Percentiles rank a stretch among this genome's conserved stretches.
Conservation (phyloP, 805 yeast species). For the Cyberlindnera euphorbiiphila region DNA sequence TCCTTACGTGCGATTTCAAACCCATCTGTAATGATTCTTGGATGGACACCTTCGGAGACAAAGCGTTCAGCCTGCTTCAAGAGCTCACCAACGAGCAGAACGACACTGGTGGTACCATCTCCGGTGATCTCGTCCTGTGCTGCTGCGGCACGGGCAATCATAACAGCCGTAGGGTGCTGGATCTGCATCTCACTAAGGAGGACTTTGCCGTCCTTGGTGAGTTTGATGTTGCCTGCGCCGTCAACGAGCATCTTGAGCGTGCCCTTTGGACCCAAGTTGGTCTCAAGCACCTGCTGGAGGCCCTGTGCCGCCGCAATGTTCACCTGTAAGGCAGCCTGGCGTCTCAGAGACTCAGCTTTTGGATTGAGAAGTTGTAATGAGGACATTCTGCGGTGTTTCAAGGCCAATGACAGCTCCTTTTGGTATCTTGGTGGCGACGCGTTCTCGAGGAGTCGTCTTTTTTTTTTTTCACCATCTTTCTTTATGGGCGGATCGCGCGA, state of each 20-base stretch:
- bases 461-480: no score
- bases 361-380: conserved; percentile 90
- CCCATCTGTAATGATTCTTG: conserved; percentile 91
- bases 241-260: conserved; percentile 95
- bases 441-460: no score
- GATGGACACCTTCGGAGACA: conserved; percentile 92
- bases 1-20: conserved; percentile 85
- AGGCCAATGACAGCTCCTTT: background rate
- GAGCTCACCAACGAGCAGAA: conserved; percentile 88
- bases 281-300: conserved; percentile 83
- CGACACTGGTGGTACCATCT: conserved; percentile 97
- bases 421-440: conserved; percentile 2
- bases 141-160: conserved; percentile 95
- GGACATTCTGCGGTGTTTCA: conserved; percentile 39
- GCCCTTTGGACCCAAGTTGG: conserved; percentile 96
- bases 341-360: conserved; percentile 94
- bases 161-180: conserved; percentile 83
- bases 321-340: conserved; percentile 93
- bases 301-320: conserved; percentile 97
- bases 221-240: conserved; percentile 92
- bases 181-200: conserved; percentile 94
- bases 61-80: conserved; percentile 92
- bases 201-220: conserved; percentile 96
- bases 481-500: no score
- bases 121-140: conserved; percentile 99